Conservation (phyloP, 306 rosid genomes). For the Chamaecrista fasciculata region DNA sequence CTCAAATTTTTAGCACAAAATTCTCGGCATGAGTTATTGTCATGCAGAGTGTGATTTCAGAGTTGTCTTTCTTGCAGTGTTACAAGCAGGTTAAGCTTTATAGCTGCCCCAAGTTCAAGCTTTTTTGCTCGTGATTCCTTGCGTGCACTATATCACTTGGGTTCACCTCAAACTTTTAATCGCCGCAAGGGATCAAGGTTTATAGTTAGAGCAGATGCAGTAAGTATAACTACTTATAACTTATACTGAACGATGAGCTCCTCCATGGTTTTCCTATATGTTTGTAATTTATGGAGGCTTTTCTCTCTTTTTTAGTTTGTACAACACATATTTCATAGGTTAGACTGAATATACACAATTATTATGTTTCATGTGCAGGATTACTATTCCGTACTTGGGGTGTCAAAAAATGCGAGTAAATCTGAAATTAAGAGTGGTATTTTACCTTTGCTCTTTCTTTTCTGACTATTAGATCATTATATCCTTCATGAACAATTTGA, state of each 20-base stretch:
- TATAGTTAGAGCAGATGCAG: constrained; percentile 82
- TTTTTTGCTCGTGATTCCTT: constrained; percentile 59
- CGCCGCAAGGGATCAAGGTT: constrained; percentile 60
- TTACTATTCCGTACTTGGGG: constrained; percentile 89
- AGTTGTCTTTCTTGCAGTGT: constrained; percentile 48
- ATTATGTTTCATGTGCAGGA: constrained; percentile 56
- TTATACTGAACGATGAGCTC: constrained; percentile 9
- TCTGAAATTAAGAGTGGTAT: constrained; percentile 94
- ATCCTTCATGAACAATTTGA: not conserved
- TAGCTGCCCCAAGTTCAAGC: constrained; percentile 63
- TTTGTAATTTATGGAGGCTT: not conserved
- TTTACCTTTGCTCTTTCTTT: constrained; percentile 14
- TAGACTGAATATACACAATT: constrained; percentile 27
- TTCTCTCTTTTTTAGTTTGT: not conserved
- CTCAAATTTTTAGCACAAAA: not conserved
- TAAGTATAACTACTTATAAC: constrained; percentile 45
- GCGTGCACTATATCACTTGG: constrained; percentile 36
- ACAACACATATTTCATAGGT: not conserved
- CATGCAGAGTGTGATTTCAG: constrained; percentile 8
- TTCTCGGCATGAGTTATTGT: not conserved
- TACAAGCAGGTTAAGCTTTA: constrained; percentile 50
- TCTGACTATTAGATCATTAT: not conserved
- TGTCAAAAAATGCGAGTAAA: constrained; percentile 80
- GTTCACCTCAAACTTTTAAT: constrained; percentile 50
- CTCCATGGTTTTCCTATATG: constrained; percentile 1